phyloP scores from a whole-genome alignment of 1,284 basidiomycete genomes.

The Abortiporus biennis region DNA sequence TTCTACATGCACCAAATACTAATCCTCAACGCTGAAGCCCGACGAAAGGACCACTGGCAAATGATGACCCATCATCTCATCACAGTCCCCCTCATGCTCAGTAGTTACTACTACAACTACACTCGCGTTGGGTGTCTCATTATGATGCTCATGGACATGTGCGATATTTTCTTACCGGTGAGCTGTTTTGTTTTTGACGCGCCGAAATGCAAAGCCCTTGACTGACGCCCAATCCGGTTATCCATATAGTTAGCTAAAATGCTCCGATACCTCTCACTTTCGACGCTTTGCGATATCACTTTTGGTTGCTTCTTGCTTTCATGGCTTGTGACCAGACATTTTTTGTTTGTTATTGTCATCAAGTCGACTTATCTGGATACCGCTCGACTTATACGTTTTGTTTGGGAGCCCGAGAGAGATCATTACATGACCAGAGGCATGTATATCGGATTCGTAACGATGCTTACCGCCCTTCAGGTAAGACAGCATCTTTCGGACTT shows the following conservation, averaged over 20 bases:
- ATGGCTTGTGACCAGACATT: constrained; percentile 87
- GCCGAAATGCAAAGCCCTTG: background rate
- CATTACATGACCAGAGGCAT: constrained; percentile 46
- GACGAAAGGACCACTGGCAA: constrained; percentile 88
- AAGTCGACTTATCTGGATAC: constrained; percentile 50
- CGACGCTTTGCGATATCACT: constrained; percentile 65
- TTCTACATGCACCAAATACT: constrained; percentile 93
- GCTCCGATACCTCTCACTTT: constrained; percentile 76
- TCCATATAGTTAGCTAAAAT: constrained; percentile 75
- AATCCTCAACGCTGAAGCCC: constrained; percentile 90
- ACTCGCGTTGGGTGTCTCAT: constrained; percentile 87
- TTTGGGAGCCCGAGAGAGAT: constrained; percentile 57
- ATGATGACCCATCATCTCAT: constrained; percentile 97
- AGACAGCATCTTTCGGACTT: constrained; percentile 9
- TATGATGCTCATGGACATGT: constrained; percentile 90
- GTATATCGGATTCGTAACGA: constrained; percentile 43
- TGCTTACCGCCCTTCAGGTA: constrained; percentile 66
- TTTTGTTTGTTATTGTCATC: constrained; percentile 71
- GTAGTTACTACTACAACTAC: constrained; percentile 80
- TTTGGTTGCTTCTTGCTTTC: constrained; percentile 83
- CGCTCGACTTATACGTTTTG: constrained; percentile 40
- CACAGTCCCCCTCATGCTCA: constrained; percentile 73
- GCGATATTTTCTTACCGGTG: constrained; percentile 89
- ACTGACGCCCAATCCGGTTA: background rate
- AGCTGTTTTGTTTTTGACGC: constrained; percentile 28